phyloP scores from a whole-genome alignment of 2,329 filamentous ascomycete genomes.

The Cadophora malorum region DNA sequence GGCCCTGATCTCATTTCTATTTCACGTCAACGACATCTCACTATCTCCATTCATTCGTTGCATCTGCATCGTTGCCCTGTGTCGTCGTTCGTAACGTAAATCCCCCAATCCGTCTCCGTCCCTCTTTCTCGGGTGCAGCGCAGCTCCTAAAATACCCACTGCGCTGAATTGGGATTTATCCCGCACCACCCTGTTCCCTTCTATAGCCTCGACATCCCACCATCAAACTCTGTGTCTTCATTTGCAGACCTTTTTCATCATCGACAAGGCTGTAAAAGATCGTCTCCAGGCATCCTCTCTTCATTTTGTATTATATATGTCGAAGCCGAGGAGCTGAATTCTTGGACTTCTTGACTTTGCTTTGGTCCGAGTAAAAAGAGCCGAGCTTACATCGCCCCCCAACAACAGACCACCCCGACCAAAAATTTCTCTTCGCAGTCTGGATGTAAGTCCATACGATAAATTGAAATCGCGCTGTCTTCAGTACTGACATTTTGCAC shows the following conservation, averaged over 20 bases:
- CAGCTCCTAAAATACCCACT: slow-evolving; percentile 7
- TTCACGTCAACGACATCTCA: slow-evolving; percentile 18
- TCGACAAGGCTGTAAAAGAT: slow-evolving; percentile 16
- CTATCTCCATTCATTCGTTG: slow-evolving; percentile 5
- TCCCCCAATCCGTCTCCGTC: neutral
- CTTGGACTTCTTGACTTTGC: neutral
- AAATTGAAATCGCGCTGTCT: neutral
- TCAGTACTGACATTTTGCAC: neutral
- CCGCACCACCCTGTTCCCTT: slow-evolving; percentile 1
- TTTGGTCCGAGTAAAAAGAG: neutral
- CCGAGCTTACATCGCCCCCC: neutral
- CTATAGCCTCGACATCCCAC: neutral
- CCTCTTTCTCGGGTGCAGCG: slow-evolving; percentile 6
- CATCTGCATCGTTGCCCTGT: slow-evolving; percentile 6
- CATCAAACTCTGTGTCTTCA: slow-evolving; percentile 22
- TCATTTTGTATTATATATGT: slow-evolving; percentile 11
- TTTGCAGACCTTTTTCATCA: slow-evolving; percentile 6
- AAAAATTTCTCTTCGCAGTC: no score
- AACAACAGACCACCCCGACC: neutral
- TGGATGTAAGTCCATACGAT: neutral
- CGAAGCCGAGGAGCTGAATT: neutral
- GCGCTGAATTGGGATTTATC: slow-evolving; percentile 4
- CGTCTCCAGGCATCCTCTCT: neutral
- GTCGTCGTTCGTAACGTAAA: neutral
- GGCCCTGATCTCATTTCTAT: neutral